phyloP scores from a whole-genome alignment of 805 yeast genomes.

The Ogataea degrootiae region DNA sequence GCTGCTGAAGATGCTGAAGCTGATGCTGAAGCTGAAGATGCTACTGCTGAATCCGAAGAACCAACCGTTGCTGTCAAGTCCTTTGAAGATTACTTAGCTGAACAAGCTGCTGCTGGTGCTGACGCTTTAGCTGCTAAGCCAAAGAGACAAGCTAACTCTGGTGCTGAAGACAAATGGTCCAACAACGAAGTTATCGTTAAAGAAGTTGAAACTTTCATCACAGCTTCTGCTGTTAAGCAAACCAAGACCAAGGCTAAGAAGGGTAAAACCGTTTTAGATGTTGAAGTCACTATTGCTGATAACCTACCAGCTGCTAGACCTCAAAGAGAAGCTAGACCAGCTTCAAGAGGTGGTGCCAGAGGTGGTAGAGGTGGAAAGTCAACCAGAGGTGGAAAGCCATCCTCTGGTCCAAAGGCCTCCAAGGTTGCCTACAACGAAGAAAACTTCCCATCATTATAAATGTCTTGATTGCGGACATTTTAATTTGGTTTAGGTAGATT shows the following conservation, averaged over 20 bases:
- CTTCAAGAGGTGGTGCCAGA: constrained; percentile 23
- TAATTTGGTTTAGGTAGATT: background rate
- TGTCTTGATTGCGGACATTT: background rate
- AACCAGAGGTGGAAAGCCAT: constrained; percentile 14
- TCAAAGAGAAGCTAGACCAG: constrained; percentile 23
- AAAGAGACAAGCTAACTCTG: constrained; percentile 52
- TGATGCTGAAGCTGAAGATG: constrained; percentile 34
- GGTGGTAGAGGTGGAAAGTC: constrained; percentile 28
- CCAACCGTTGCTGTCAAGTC: constrained; percentile 49
- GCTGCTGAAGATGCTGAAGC: constrained; percentile 58
- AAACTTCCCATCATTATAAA: constrained; percentile 68
- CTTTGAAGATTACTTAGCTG: constrained; percentile 81
- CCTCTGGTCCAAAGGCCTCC: constrained; percentile 23
- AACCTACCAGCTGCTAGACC: constrained; percentile 36
- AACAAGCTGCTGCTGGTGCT: constrained; percentile 40
- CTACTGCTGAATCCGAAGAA: constrained; percentile 38
- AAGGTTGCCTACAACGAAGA: constrained; percentile 37
- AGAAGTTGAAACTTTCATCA: constrained; percentile 55
- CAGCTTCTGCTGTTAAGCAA: constrained; percentile 62
- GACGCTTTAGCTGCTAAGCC: constrained; percentile 25
- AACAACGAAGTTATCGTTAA: constrained; percentile 61
- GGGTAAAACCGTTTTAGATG: constrained; percentile 74
- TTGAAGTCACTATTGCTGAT: constrained; percentile 69
- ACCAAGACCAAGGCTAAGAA: constrained; percentile 69
- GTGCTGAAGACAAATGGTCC: constrained; percentile 47